Evolutionary conservation across 176 grass and related monocot genomes (phyloP), one percentile per base, ranked within the genome.

Genomic region (Thinopyrum elongatum): DNA sequence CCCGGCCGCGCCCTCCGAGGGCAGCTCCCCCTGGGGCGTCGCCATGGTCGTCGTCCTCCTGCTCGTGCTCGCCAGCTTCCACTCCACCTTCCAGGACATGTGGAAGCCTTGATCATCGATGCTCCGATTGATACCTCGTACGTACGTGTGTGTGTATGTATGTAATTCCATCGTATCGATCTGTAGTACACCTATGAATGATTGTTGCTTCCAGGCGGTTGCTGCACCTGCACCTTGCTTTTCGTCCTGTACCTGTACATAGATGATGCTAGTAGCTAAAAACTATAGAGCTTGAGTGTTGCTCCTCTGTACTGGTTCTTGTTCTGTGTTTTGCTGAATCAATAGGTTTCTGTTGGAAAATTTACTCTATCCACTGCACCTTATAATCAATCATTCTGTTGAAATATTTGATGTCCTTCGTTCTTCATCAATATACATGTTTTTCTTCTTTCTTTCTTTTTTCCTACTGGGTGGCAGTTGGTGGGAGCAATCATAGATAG

Each of bases 1-100:
- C 80, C 62, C 76, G 35, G 15, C 33, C 6, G 81, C 51, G 6
- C 77, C 78, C 67, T 59, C 84, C 51, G 88, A 98, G 36, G 93
- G 94, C 1, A 90, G 93, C 79, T 92, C 92, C 0, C 94, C 97
- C 1, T 95, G 94, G 97, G 92, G 97, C 63, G 90, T 95, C 44
- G 92, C 92, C 35, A 90, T 93, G 85, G 35, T 94, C 75, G 74
- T 98, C 76, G 3, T 98, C 3, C 84, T 94, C 65, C 80, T 98
- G 8, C 83, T 98, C 88, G 81, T 98, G 14, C 89, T 98, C 86
- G 92, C 86, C 57, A 92, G 79, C 75, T 98, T 87, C 85, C 97
- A 90, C 60, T 89, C 88, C 66, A 88, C 84, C 75, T 88, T 98
- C 83, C 74, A 23, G 59, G 97, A 98, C 69, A 94, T 98, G 97